A percentile compares a stretch with the other conserved stretches of the same genome.
phyloP scores from a whole-genome alignment of 139 green algal species.

The Micractinium sp. region DNA sequence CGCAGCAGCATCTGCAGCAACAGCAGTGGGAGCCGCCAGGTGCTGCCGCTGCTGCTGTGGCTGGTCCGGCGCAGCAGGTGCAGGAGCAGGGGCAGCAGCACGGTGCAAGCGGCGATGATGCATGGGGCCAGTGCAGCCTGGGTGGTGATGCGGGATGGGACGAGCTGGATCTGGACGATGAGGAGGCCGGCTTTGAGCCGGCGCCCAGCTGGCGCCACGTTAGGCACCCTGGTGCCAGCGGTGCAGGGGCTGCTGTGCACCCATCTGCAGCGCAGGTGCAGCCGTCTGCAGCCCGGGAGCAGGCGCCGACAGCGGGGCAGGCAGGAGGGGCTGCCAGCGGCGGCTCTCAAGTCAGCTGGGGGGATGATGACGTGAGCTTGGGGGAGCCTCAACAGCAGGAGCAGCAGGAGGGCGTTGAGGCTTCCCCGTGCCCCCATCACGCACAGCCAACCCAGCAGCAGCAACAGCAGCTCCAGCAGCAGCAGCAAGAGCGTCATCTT shows the following conservation, averaged over 20 bases:
- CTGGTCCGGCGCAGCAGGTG: background rate
- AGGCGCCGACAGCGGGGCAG: background rate
- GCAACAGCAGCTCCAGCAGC: background rate
- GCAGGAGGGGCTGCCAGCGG: background rate
- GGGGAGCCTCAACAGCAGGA: background rate
- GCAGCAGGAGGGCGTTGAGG: background rate
- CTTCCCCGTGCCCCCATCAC: too few relatives aligned
- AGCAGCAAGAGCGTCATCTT: background rate
- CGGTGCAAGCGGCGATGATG: too few relatives aligned
- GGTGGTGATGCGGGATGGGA: too few relatives aligned
- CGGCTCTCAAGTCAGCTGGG: background rate
- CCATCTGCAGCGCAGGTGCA: background rate
- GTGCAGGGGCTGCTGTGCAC: background rate
- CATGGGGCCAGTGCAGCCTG: too few relatives aligned
- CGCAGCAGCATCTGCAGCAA: background rate
- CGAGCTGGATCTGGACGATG: background rate
- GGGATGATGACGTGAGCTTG: background rate
- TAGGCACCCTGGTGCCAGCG: background rate
- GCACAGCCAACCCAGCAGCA: background rate
- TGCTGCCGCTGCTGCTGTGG: background rate
- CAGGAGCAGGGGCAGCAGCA: background rate
- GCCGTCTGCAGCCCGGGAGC: background rate
- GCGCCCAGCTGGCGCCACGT: background rate
- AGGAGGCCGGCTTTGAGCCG: background rate
- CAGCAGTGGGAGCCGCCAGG: background rate